Base-by-base conservation (phyloP, 169 alveolate species). In the Plasmodium falciparum region DNA sequence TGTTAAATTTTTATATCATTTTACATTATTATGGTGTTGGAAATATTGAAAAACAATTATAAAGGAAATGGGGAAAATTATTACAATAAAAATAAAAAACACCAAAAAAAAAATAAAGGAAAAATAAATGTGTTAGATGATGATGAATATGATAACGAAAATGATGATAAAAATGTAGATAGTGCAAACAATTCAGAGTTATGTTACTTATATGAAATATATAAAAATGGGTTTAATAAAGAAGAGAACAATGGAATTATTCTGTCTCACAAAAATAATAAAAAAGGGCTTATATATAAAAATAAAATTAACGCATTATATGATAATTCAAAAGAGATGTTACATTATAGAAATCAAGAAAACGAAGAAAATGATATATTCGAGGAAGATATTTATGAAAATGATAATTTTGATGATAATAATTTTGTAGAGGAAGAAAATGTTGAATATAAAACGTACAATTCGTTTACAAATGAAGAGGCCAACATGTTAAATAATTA, bases 361-460 rank as follows among this genome's bases (percentile, higher is more conserved):
- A 52, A 78, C 39, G 89, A 78, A 22, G 89, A 78, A 78, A 52
- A 78, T 56, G 89, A 78, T 39, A 56, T 66, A 8, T 78, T 78
- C 39, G 43, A 75, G n/a, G 89, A 78, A n/a, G 80, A 78, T 45
- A 78, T 78, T 7, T 52, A 59, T 65, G 89, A 78, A 78, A 78
- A 78, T 45, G 89, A 78, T 15, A 78, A 66, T 78, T 78, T 78
- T 78, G 74, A 78, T n/a, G 89, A 78, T 33, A 61, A 49, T 50
- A 54, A 67, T 49, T 78, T 78, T 65, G 89, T 78, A 17, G 89
- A 78, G 39, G 89, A 78, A 7, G 89, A 78, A 50, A 50, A 65
- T 52, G 47, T 78, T 56, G 89, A 78, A 52, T 78, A 78, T 71
- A 78, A 47, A 54, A 78, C 78, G 17, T 78, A 78, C 54, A 66